A percentile compares a stretch with the other conserved stretches of the same genome.
These are phyloP conservation scores for Fonsecaea multimorphosa DNA, from an alignment of 2,329 filamentous ascomycete genomes.

Conservation along the genomic window DNA sequence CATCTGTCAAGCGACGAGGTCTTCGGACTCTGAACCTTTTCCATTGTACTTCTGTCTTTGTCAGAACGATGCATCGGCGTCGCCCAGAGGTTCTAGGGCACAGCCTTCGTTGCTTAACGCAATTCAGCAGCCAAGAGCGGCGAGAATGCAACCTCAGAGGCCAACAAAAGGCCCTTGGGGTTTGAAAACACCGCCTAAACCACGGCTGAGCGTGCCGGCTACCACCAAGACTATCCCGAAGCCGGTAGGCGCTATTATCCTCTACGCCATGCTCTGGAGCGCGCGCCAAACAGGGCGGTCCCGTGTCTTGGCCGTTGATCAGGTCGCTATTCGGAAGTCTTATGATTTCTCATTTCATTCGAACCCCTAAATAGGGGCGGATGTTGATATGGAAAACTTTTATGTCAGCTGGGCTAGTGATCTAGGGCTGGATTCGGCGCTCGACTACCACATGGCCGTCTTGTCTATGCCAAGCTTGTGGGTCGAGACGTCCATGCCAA, in stretches of 20 bases:
- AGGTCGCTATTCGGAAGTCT: not conserved
- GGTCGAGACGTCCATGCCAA: not conserved
- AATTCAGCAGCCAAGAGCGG: not conserved
- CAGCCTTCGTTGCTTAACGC: not conserved
- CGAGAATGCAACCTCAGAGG: not conserved
- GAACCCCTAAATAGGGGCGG: conserved; percentile 1
- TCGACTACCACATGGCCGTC: not conserved
- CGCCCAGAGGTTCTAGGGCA: not conserved
- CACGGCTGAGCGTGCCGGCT: not conserved
- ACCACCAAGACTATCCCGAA: conserved; percentile 4
- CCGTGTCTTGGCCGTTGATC: conserved; percentile 1
- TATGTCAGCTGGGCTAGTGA: conserved; percentile 6
- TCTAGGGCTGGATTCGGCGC: not conserved
- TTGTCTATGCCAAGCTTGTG: conserved; percentile 1
- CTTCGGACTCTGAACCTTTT: not conserved
- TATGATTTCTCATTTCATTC: not conserved
- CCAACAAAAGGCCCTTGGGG: not conserved
- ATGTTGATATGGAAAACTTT: not conserved
- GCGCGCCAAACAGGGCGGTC: not conserved
- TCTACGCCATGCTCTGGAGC: not conserved
- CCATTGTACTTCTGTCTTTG: conserved; percentile 8
- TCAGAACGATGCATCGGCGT: conserved; percentile 2
- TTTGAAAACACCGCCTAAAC: not conserved
- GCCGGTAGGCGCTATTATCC: conserved; percentile 12
- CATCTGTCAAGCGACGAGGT: not conserved